phyloP scores from a whole-genome alignment of 495 filamentous ascomycete species.

The Penicillium dipodomyicola region DNA sequence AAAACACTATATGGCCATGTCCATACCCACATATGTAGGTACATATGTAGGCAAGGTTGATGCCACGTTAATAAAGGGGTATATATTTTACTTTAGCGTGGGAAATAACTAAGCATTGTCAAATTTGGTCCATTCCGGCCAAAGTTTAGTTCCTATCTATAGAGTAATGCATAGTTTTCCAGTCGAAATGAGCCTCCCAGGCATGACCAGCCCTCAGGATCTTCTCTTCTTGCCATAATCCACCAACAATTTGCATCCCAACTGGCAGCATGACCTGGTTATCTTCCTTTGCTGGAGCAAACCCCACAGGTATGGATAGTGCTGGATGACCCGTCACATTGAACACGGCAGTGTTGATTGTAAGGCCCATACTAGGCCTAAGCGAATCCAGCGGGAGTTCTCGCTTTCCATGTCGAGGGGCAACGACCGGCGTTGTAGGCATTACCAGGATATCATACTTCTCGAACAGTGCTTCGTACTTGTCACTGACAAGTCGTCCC shows the following conservation, averaged over 20 bases:
- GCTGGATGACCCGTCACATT: constrained; percentile 59
- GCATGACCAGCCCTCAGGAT: constrained; percentile 49
- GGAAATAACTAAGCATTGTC: too few relatives aligned
- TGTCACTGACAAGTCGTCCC: constrained; percentile 41
- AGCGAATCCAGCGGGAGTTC: constrained; percentile 42
- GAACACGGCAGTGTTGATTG: constrained; percentile 56
- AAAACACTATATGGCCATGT: too few relatives aligned
- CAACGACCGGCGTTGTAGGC: constrained; percentile 46
- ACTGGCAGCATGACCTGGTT: constrained; percentile 48
- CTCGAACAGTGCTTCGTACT: constrained; percentile 43
- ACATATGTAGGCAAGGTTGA: too few relatives aligned
- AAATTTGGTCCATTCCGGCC: too few relatives aligned
- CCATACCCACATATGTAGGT: too few relatives aligned
- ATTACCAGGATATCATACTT: constrained; percentile 48
- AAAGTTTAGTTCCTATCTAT: constrained; percentile 10
- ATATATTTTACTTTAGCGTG: too few relatives aligned
- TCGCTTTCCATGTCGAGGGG: constrained; percentile 36
- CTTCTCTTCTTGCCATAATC: constrained; percentile 38
- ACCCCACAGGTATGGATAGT: constrained; percentile 54
- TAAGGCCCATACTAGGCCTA: constrained; percentile 42
- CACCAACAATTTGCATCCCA: constrained; percentile 58
- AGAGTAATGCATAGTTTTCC: constrained; percentile 37
- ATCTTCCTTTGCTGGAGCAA: constrained; percentile 44
- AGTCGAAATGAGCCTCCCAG: constrained; percentile 51
- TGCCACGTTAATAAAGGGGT: too few relatives aligned